Conservation (phyloP, 78 protist species). For the Dictyostelium brefeldianum region DNA sequence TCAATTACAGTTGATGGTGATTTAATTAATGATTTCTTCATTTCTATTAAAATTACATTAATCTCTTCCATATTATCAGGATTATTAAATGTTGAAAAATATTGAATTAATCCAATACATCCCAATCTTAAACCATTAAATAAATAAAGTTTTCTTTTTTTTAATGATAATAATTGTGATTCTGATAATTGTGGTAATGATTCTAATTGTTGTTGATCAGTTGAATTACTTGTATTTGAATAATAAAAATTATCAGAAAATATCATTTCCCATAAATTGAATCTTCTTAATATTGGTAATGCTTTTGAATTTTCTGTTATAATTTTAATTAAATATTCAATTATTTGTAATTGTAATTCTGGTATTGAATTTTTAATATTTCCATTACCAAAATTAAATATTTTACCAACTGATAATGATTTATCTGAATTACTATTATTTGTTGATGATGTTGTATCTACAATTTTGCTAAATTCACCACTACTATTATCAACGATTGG, state of each 20-base stretch:
- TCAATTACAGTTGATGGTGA: slow-evolving; percentile 47
- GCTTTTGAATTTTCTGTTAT: neutral
- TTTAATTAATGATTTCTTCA: slow-evolving; percentile 21
- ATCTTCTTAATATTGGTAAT: slow-evolving; percentile 21
- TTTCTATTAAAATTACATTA: neutral
- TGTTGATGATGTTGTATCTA: neutral
- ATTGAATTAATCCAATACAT: neutral
- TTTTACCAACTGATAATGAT: slow-evolving; percentile 10
- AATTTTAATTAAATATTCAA: slow-evolving; percentile 45
- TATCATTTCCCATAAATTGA: slow-evolving; percentile 28
- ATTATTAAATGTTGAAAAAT: slow-evolving; percentile 38
- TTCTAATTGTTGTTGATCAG: neutral
- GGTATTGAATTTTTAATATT: slow-evolving; percentile 24
- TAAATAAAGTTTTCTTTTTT: slow-evolving; percentile 15
- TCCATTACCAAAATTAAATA: neutral
- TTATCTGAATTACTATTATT: neutral
- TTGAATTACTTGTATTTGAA: too few relatives aligned
- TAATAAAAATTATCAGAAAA: slow-evolving; percentile 39
- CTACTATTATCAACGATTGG: neutral
- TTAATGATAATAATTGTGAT: neutral
- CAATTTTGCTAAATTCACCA: neutral
- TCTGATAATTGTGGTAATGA: neutral
- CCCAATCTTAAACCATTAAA: slow-evolving; percentile 26
- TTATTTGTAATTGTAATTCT: slow-evolving; percentile 45
- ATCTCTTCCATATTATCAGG: slow-evolving; percentile 61